These are phyloP conservation scores for Cyberlindnera mycetangii DNA, from an alignment of 805 yeast species.

Conservation along the genomic window DNA sequence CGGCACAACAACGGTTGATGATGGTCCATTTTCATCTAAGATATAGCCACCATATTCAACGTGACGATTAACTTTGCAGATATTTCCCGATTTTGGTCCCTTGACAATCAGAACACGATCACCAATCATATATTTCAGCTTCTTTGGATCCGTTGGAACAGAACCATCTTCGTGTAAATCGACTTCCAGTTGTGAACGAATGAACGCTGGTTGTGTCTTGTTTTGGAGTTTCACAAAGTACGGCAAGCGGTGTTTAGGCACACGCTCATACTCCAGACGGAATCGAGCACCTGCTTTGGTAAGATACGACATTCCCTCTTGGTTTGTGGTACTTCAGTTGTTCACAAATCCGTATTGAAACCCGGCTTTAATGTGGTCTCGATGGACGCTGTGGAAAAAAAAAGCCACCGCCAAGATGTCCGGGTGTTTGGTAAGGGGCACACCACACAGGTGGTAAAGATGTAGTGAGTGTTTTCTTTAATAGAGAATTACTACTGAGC, in stretches of 20 bases:
- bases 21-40: conserved; percentile 66
- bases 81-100: conserved; percentile 73
- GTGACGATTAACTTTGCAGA: conserved; percentile 63
- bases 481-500: too few relatives aligned
- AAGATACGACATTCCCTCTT: conserved; percentile 24
- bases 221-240: conserved; percentile 30
- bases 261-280: conserved; percentile 29
- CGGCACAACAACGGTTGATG: conserved; percentile 64
- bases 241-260: conserved; percentile 31
- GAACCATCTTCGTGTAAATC: conserved; percentile 31
- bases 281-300: conserved; percentile 38
- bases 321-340: too few relatives aligned
- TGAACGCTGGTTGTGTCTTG: conserved; percentile 35
- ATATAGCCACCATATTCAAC: conserved; percentile 59
- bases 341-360: too few relatives aligned
- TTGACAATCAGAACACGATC: conserved; percentile 71
- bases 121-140: conserved; percentile 67
- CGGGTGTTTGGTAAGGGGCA: background rate
- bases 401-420: conserved; percentile 1
- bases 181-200: conserved; percentile 32
- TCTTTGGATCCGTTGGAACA: conserved; percentile 42
- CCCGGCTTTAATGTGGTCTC: too few relatives aligned
- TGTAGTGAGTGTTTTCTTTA: too few relatives aligned
- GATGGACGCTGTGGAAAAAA: background rate
- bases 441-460: background rate